Conservation (phyloP, 352 stramenopile species). For the Phytophthora uliginosa region DNA sequence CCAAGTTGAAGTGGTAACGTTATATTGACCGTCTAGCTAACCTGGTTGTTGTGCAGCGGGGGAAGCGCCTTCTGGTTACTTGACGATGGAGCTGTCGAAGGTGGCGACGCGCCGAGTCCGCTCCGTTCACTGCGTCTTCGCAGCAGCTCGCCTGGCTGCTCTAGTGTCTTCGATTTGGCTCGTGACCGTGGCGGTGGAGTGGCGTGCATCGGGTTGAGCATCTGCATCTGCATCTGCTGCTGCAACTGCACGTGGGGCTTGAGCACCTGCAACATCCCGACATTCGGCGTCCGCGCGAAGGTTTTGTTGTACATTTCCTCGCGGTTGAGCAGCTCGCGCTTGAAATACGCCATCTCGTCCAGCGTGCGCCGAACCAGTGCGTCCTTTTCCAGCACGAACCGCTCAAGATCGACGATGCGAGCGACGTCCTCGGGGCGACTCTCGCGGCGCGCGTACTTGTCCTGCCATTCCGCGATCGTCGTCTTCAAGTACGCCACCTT, state of each 20-base stretch:
- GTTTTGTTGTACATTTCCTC: conserved; percentile 97
- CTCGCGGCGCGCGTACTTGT: conserved; percentile 66
- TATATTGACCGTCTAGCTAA: conserved; percentile 20
- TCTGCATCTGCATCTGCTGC: conserved; percentile 36
- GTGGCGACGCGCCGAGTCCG: conserved; percentile 13
- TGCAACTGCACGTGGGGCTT: conserved; percentile 79
- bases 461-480: conserved; percentile 63
- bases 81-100: conserved; percentile 12
- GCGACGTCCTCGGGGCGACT: conserved; percentile 83
- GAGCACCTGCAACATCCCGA: conserved; percentile 92
- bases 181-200: conserved; percentile 37
- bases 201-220: conserved; percentile 19
- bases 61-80: conserved; percentile 55
- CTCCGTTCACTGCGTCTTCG: conserved; percentile 60
- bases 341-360: conserved; percentile 95
- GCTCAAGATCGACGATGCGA: conserved; percentile 81
- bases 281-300: conserved; percentile 86
- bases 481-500: conserved; percentile 57
- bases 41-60: conserved; percentile 66
- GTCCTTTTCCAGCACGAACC: conserved; percentile 73
- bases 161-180: conserved; percentile 50
- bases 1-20: neutral
- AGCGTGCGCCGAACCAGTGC: conserved; percentile 68
- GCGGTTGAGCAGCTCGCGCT: conserved; percentile 93
- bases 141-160: conserved; percentile 43